Base-by-base conservation (phyloP, 352 stramenopile genomes). In the Phytopythium chamaehyphon region DNA sequence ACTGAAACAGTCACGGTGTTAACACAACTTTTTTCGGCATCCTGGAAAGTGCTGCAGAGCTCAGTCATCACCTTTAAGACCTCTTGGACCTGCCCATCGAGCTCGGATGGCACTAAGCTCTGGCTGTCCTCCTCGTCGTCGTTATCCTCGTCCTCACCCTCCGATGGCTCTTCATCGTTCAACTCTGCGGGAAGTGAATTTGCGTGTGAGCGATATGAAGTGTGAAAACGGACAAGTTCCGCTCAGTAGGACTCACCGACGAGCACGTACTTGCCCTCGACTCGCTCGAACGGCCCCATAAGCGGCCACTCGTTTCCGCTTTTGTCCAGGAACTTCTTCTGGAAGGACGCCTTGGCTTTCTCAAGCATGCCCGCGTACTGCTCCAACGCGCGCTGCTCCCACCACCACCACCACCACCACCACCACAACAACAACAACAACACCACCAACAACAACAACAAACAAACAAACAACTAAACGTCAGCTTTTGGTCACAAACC, bases 221-320 rank as follows among this genome's bases (percentile, higher is more conserved):
- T n/a, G n/a, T n/a, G n/a, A n/a, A n/a, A n/a, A n/a, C n/a, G n/a
- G 15, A 5, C 6, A 39, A 18, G 18, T 14, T 18, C 15, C 3
- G 11, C 14, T 10, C 24, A 33, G 1, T 3, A 22, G 23, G 5
- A 64, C 64, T 47, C 36, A 88, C 78, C 78, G 33, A 90, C 74
- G 6, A 90, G 70, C 18, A 83, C 71, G 48, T 88, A 90, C 64
- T 85, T 85, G 6, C 71, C 62, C 10, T 57, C 43, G 15, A 83
- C 61, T 35, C 59, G 71, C 40, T 73, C 64, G 42, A 90, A 90
- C 0, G 51, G 55, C 1, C 45, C 64, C 21, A 33, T 36, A 10
- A 86, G 57, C 6, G 76, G 76, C 79, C 79, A 90, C 45, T 77
- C 66, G 37, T 90, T 90, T 40, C 66, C 76, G 22, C 62, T 85